Percentiles rank a stretch among this genome's conserved stretches.
Evolutionary conservation across 1,284 basidiomycete species (phyloP).

Genomic region (Porogramme epimiltina): DNA sequence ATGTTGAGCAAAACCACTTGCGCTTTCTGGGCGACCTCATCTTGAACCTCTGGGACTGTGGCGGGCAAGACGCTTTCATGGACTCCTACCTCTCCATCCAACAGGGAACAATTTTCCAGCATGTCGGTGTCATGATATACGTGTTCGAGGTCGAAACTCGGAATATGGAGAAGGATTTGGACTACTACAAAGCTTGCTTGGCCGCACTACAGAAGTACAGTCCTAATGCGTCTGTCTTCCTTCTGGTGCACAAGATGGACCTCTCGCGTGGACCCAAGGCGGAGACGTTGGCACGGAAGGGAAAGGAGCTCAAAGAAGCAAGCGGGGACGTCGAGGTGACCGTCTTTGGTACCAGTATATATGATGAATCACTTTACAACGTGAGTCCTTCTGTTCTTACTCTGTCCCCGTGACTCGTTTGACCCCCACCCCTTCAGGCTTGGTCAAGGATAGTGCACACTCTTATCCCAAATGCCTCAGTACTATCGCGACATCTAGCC

Average conservation of each 20-base stretch:
- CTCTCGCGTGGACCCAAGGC: conserved; percentile 64
- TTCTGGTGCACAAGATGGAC: conserved; percentile 98
- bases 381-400: conserved; percentile 44
- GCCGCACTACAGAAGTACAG: conserved; percentile 77
- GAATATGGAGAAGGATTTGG: conserved; percentile 76
- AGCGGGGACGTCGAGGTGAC: conserved; percentile 61
- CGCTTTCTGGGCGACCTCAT: conserved; percentile 94
- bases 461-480: conserved; percentile 91
- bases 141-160: conserved; percentile 92
- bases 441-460: conserved; percentile 99
- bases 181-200: conserved; percentile 88
- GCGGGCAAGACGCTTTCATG: conserved; percentile 97
- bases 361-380: conserved; percentile 97
- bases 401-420: not conserved
- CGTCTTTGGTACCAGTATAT: conserved; percentile 95
- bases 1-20: conserved; percentile 97
- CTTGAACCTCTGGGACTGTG: conserved; percentile 97
- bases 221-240: conserved; percentile 84
- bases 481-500: conserved; percentile 84
- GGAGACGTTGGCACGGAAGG: conserved; percentile 67
- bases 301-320: conserved; percentile 65
- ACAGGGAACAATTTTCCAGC: conserved; percentile 90
- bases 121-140: conserved; percentile 97
- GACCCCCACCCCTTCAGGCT: conserved; percentile 54
- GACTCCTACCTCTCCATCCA: conserved; percentile 93